Percentiles rank a stretch among this genome's conserved stretches.
Evolutionary conservation across 345 rosid species (phyloP).

Genomic region (Euphorbia lathyris): DNA sequence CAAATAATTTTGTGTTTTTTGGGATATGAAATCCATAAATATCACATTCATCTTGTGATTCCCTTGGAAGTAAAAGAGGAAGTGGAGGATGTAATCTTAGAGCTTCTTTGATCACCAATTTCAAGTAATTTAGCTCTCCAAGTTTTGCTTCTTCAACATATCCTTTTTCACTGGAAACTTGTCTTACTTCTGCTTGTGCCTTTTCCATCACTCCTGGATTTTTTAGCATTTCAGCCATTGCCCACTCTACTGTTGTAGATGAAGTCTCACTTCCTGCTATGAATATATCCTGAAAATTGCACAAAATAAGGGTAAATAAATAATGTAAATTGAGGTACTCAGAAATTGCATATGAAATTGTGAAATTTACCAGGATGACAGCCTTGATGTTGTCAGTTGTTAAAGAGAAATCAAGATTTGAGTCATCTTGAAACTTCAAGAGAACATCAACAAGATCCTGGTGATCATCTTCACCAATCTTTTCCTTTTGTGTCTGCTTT

Average conservation of each 20-base stretch:
- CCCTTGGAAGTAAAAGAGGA: constrained; percentile 35
- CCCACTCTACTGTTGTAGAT: constrained; percentile 24
- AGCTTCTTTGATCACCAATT: constrained; percentile 29
- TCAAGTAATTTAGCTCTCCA: not conserved
- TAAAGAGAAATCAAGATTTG: constrained; percentile 1
- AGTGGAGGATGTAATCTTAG: constrained; percentile 28
- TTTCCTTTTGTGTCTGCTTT: no score
- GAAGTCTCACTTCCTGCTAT: constrained; percentile 28
- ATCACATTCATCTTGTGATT: constrained; percentile 10
- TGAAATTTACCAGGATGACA: not conserved
- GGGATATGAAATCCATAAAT: constrained; percentile 11
- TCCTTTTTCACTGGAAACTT: constrained; percentile 10
- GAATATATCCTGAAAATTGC: constrained; percentile 25
- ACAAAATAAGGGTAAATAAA: no score
- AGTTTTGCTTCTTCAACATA: constrained; percentile 9
- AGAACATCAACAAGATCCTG: constrained; percentile 7
- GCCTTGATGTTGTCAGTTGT: constrained; percentile 5
- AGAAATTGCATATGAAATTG: no score
- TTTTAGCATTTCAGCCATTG: constrained; percentile 23
- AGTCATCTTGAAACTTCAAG: not conserved
- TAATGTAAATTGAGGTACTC: no score
- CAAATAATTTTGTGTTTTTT: not conserved
- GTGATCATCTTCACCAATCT: not conserved
- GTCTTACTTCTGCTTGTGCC: constrained; percentile 32
- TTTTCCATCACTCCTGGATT: constrained; percentile 19